phyloP scores from a whole-genome alignment of 345 rosid genomes.

The Lepidium didymum region DNA sequence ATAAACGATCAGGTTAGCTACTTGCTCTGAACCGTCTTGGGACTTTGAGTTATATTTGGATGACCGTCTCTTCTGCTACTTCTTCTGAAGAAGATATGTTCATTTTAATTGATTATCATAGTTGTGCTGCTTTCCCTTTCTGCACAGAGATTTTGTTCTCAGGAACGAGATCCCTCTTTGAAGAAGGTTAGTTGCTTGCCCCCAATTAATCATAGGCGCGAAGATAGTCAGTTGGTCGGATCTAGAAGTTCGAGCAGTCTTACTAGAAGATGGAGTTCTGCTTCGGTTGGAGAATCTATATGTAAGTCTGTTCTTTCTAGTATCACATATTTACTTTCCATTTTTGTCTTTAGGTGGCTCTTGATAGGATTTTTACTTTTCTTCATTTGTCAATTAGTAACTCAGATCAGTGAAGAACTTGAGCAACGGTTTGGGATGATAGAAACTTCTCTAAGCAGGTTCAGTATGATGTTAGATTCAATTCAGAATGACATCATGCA shows the following conservation, averaged over 20 bases:
- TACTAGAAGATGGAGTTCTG: slow-evolving; percentile 54
- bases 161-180: slow-evolving; percentile 48
- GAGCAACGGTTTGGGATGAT: slow-evolving; percentile 60
- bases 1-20: slow-evolving; percentile 52
- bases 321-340: neutral
- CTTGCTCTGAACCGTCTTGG: neutral
- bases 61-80: neutral
- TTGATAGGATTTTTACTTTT: neutral
- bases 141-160: slow-evolving; percentile 65
- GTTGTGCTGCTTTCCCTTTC: slow-evolving; percentile 3
- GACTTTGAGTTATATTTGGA: neutral
- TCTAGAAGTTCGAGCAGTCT: slow-evolving; percentile 48
- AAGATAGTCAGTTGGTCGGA: slow-evolving; percentile 50
- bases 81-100: neutral
- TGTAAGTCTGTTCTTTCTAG: slow-evolving; percentile 31
- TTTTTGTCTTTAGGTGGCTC: neutral
- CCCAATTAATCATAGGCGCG: slow-evolving; percentile 38
- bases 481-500: slow-evolving; percentile 82
- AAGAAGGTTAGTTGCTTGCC: slow-evolving; percentile 55
- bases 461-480: slow-evolving; percentile 73
- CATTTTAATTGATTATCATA: neutral
- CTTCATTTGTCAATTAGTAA: slow-evolving; percentile 33
- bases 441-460: slow-evolving; percentile 72
- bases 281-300: slow-evolving; percentile 40
- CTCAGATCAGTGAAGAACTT: slow-evolving; percentile 63